These are phyloP conservation scores for Russula abietina DNA, from an alignment of 768 basidiomycete genomes.

Conservation along the genomic window DNA sequence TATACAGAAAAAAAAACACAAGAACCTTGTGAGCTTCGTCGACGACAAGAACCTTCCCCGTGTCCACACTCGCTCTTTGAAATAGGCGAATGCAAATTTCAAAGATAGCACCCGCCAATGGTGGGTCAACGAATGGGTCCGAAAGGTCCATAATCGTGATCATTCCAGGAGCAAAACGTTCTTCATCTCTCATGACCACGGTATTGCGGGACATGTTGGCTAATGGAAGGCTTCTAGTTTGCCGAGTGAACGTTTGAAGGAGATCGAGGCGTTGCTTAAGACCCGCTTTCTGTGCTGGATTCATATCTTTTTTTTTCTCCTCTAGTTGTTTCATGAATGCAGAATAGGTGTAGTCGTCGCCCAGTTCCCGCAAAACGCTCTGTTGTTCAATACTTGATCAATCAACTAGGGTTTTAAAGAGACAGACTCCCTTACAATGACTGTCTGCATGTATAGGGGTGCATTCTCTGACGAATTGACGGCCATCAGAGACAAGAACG, in stretches of 20 bases:
- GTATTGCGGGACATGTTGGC: constrained; percentile 8
- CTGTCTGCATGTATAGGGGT: constrained; percentile 63
- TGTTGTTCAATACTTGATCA: constrained; percentile 26
- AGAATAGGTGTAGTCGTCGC: constrained; percentile 49
- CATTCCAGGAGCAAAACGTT: constrained; percentile 50
- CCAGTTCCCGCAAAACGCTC: constrained; percentile 58
- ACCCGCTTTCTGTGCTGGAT: constrained; percentile 47
- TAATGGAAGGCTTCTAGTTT: constrained; percentile 24
- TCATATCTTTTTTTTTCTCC: constrained; percentile 45
- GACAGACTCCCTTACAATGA: constrained; percentile 48
- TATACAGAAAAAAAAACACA: too few species aligned
- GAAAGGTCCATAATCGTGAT: constrained; percentile 67
- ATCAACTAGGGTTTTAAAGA: not conserved
- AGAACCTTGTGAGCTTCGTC: constrained; percentile 71
- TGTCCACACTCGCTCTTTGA: constrained; percentile 50
- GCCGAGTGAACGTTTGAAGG: constrained; percentile 50
- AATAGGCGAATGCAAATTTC: constrained; percentile 64
- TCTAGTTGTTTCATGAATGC: constrained; percentile 46
- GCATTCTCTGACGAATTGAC: constrained; percentile 54
- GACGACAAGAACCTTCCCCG: constrained; percentile 64
- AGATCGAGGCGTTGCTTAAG: constrained; percentile 61
- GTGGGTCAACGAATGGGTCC: constrained; percentile 65
- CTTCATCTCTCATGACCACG: not conserved
- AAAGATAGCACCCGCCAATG: constrained; percentile 62
- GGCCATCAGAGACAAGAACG: constrained; percentile 72